Conservation (phyloP, 768 basidiomycete species). For the Russula emetica region DNA sequence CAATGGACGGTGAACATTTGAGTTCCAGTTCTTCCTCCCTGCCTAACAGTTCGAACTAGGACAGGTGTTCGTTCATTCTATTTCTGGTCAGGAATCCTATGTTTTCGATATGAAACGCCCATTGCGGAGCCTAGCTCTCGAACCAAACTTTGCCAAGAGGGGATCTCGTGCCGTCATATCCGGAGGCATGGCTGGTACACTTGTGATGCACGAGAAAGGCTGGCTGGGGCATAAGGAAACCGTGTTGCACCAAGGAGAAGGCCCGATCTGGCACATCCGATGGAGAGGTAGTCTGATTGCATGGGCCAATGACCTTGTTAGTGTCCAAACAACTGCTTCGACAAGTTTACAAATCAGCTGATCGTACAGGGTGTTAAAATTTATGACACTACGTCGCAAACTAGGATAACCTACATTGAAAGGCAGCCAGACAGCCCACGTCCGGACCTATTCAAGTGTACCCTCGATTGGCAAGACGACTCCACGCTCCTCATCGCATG, state of each 20-base stretch:
- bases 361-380: slow-evolving; percentile 79
- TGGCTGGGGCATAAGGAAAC: slow-evolving; percentile 96
- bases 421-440: slow-evolving; percentile 78
- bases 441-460: slow-evolving; percentile 92
- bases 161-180: slow-evolving; percentile 77
- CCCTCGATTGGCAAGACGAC: slow-evolving; percentile 89
- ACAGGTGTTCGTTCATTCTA: slow-evolving; percentile 83
- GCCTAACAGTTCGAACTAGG: slow-evolving; percentile 46
- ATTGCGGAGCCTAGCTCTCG: slow-evolving; percentile 83
- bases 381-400: slow-evolving; percentile 75
- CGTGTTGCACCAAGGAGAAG: slow-evolving; percentile 76
- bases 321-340: slow-evolving; percentile 29
- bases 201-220: slow-evolving; percentile 89
- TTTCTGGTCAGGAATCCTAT: slow-evolving; percentile 75
- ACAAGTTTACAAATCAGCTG: slow-evolving; percentile 5
- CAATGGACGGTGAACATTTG: slow-evolving; percentile 76
- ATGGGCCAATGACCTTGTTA: slow-evolving; percentile 91
- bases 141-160: slow-evolving; percentile 83
- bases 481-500: slow-evolving; percentile 86
- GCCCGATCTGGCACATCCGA: slow-evolving; percentile 87
- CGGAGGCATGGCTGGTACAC: slow-evolving; percentile 84
- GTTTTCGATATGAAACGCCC: slow-evolving; percentile 89
- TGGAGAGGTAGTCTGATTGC: slow-evolving; percentile 88
- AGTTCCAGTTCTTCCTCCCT: background rate
- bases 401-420: slow-evolving; percentile 81